phyloP scores from a whole-genome alignment of 345 rosid genomes.

The Citrus maxima region DNA sequence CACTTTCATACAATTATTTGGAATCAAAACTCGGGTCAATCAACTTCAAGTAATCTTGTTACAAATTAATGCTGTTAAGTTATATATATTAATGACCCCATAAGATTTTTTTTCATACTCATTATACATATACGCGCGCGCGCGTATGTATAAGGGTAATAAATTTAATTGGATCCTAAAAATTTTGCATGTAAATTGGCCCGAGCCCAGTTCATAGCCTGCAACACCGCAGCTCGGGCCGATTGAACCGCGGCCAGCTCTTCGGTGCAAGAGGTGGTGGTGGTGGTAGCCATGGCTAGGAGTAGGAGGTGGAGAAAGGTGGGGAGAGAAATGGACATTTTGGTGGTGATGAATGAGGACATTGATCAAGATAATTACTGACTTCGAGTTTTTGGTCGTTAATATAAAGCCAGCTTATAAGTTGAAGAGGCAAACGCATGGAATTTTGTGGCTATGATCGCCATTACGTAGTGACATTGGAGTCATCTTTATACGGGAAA shows the following conservation, averaged over 20 bases:
- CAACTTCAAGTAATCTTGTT: too few relatives aligned
- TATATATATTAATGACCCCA: too few relatives aligned
- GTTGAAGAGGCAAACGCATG: constrained; percentile 4
- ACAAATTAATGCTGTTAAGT: too few relatives aligned
- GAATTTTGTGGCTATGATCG: not conserved
- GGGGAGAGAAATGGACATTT: constrained; percentile 24
- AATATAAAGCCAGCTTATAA: not conserved
- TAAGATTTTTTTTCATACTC: too few relatives aligned
- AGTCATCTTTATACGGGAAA: not conserved
- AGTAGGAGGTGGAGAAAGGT: constrained; percentile 16
- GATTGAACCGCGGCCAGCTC: constrained; percentile 27
- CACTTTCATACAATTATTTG: too few relatives aligned
- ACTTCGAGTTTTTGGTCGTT: not conserved
- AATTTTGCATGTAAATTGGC: not conserved
- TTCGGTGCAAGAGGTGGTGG: constrained; percentile 23
- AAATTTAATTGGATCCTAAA: too few relatives aligned
- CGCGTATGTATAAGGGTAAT: too few relatives aligned
- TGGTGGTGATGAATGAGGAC: not conserved
- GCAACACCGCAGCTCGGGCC: constrained; percentile 32
- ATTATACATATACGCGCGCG: too few relatives aligned
- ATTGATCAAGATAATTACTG: not conserved
- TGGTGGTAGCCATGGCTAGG: constrained; percentile 16
- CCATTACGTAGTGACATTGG: not conserved
- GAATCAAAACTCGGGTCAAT: too few relatives aligned
- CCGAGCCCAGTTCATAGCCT: constrained; percentile 29